phyloP scores from a whole-genome alignment of 306 rosid genomes.

The Medicago ruthenica region DNA sequence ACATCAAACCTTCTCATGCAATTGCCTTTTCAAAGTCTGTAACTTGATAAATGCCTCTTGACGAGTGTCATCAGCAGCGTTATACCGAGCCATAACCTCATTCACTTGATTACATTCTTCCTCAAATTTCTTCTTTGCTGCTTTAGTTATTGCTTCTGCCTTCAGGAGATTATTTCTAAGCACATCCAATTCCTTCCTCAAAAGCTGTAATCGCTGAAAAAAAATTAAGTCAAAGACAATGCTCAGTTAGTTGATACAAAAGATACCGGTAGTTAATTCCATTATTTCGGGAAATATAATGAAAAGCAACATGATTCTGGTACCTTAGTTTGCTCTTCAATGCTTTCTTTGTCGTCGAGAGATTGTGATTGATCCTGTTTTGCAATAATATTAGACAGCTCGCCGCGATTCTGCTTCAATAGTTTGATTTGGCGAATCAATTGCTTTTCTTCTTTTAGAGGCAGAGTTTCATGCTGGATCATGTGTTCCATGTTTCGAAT shows the following conservation, averaged over 20 bases:
- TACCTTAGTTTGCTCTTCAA: constrained; percentile 74
- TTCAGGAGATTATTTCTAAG: constrained; percentile 65
- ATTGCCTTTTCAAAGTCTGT: constrained; percentile 63
- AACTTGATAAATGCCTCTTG: constrained; percentile 74
- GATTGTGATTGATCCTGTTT: constrained; percentile 70
- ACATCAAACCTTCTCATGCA: constrained; percentile 66
- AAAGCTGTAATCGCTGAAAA: constrained; percentile 52
- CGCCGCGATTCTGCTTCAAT: constrained; percentile 75
- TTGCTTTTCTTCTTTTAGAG: constrained; percentile 80
- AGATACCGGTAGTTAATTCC: background rate
- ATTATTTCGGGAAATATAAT: background rate
- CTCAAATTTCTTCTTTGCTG: constrained; percentile 61
- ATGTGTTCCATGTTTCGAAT: constrained; percentile 74
- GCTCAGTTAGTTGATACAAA: constrained; percentile 19
- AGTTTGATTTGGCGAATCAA: constrained; percentile 78
- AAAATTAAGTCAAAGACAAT: constrained; percentile 16
- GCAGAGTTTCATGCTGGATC: constrained; percentile 82
- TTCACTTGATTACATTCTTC: constrained; percentile 53
- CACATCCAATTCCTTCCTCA: constrained; percentile 69
- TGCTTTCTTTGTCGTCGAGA: constrained; percentile 58
- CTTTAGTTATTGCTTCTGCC: constrained; percentile 61
- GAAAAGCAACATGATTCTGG: constrained; percentile 20
- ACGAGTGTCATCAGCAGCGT: constrained; percentile 73
- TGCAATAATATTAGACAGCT: constrained; percentile 60
- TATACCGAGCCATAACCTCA: constrained; percentile 53